Evolutionary conservation across 495 filamentous ascomycete species (phyloP).

Genomic region (Paragyromitra xinjiangensis): DNA sequence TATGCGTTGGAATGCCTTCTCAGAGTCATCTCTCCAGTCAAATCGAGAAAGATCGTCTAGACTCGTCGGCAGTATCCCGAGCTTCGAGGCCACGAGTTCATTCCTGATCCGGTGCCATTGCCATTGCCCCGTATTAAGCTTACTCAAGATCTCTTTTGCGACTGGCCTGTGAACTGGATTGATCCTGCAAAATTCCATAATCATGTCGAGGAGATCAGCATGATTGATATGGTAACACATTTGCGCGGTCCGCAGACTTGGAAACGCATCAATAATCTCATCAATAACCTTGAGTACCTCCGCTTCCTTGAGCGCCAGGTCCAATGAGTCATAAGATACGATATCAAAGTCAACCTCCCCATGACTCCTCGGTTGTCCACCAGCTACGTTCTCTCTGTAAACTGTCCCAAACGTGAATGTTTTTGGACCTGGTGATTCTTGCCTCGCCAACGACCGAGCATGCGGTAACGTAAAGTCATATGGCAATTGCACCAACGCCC

Average conservation of each 20-base stretch:
- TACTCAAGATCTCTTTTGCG: conserved; percentile 85
- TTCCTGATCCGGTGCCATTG: conserved; percentile 85
- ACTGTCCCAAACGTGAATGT: conserved; percentile 91
- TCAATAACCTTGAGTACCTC: conserved; percentile 95
- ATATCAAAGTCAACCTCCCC: conserved; percentile 97
- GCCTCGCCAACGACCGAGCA: conserved; percentile 81
- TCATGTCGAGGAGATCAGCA: conserved; percentile 75
- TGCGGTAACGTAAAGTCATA: conserved; percentile 91
- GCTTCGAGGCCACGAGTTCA: conserved; percentile 79
- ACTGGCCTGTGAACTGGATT: conserved; percentile 70
- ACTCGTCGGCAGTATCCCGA: conserved; percentile 86
- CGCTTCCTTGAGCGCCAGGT: conserved; percentile 90
- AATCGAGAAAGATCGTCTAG: conserved; percentile 89
- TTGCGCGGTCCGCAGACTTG: conserved; percentile 70
- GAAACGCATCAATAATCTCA: conserved; percentile 85
- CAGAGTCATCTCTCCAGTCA: conserved; percentile 82
- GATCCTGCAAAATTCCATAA: conserved; percentile 89
- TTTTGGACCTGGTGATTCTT: conserved; percentile 72
- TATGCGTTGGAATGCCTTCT: conserved; percentile 77
- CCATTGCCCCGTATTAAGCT: conserved; percentile 81
- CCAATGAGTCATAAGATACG: conserved; percentile 76
- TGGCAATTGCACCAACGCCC: conserved; percentile 86
- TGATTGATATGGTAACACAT: conserved; percentile 97
- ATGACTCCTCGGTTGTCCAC: conserved; percentile 79
- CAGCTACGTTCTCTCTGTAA: conserved; percentile 79